Conservation (phyloP, 2,329 filamentous ascomycete genomes). For the Alternaria infectoria region DNA sequence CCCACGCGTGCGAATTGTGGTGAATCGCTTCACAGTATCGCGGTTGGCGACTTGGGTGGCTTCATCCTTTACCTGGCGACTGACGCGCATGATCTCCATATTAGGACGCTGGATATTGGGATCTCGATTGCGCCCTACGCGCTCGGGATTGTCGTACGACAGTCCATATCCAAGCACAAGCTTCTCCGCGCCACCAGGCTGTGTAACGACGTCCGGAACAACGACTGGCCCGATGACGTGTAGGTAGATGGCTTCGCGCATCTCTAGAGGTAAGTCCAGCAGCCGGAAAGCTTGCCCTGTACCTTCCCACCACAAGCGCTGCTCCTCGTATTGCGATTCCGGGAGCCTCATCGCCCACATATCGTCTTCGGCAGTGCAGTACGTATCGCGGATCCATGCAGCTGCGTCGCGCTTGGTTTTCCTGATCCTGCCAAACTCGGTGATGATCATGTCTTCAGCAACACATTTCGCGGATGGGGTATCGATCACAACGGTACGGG, state of each 20-base stretch:
- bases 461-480: neutral
- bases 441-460: neutral
- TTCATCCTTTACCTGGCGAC: constrained; percentile 10
- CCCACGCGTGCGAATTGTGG: neutral
- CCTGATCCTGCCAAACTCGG: neutral
- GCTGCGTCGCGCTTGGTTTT: neutral
- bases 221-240: constrained; percentile 16
- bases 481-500: constrained; percentile 6
- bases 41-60: neutral
- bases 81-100: constrained; percentile 14
- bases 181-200: neutral
- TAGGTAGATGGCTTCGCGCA: constrained; percentile 19
- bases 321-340: constrained; percentile 17
- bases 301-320: constrained; percentile 18
- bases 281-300: constrained; percentile 18
- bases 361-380: constrained; percentile 10
- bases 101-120: constrained; percentile 16
- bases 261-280: constrained; percentile 17
- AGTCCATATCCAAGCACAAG: constrained; percentile 12
- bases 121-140: constrained; percentile 7
- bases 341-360: constrained; percentile 8
- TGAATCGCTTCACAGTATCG: constrained; percentile 13
- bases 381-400: constrained; percentile 16
- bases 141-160: neutral
- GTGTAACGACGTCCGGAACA: constrained; percentile 7